Evolutionary conservation across 1,284 basidiomycete genomes (phyloP).

Genomic region (Tylopilus sp.): DNA sequence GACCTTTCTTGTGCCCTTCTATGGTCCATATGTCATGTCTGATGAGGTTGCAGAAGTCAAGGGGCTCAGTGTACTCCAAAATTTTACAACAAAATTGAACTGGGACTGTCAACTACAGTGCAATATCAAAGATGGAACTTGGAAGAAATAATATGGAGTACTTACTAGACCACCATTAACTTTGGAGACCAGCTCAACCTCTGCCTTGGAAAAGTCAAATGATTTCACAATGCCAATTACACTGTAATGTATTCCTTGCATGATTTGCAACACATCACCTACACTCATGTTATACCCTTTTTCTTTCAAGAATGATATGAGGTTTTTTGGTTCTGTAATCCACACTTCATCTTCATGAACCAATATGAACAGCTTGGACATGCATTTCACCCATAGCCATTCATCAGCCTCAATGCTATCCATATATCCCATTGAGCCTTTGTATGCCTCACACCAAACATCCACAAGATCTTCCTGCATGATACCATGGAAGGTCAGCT

Average conservation of each 20-base stretch:
- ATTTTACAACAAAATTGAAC: neutral
- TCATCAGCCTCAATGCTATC: neutral
- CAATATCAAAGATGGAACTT: neutral
- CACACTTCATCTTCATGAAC: neutral
- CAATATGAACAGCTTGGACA: neutral
- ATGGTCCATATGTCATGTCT: slow-evolving; percentile 2
- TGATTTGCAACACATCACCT: neutral
- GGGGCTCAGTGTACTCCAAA: neutral
- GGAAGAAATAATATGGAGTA: neutral
- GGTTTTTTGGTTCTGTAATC: neutral
- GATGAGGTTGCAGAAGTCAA: neutral
- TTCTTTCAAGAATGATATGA: slow-evolving; percentile 7
- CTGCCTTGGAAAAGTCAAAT: neutral
- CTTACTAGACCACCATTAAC: slow-evolving; percentile 5
- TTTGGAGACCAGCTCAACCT: slow-evolving; percentile 1
- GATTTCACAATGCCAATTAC: neutral
- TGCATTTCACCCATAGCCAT: neutral
- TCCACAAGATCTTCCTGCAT: slow-evolving; percentile 2
- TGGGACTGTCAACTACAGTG: slow-evolving; percentile 1
- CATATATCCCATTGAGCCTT: neutral
- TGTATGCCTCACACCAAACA: neutral
- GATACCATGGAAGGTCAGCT: neutral
- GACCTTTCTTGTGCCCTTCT: slow-evolving; percentile 8
- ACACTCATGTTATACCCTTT: slow-evolving; percentile 4
- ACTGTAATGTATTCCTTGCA: neutral